A percentile compares a stretch with the other conserved stretches of the same genome.
Conservation (phyloP, 176 grass and related monocot species). For the Oryza glumipatula region DNA sequence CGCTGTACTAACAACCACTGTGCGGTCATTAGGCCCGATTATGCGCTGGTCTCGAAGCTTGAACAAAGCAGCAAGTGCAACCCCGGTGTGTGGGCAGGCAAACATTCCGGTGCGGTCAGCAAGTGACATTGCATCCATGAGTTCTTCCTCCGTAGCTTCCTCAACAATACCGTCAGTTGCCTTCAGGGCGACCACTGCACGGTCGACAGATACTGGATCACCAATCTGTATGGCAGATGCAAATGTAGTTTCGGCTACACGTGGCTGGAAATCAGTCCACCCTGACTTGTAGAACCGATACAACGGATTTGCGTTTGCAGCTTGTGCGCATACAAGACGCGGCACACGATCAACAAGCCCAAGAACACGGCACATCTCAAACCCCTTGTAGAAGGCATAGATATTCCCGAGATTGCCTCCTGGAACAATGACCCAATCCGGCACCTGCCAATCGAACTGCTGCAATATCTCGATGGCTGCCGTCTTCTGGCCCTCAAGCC, state of each 20-base stretch:
- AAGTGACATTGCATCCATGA: slow-evolving; percentile 73
- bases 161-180: slow-evolving; percentile 69
- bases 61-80: slow-evolving; percentile 72
- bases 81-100: slow-evolving; percentile 72
- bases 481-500: slow-evolving; percentile 79
- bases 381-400: slow-evolving; percentile 85
- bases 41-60: slow-evolving; percentile 63
- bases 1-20: slow-evolving; percentile 78
- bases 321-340: slow-evolving; percentile 69
- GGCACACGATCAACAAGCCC: slow-evolving; percentile 65
- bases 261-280: slow-evolving; percentile 59
- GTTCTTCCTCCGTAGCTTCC: slow-evolving; percentile 82
- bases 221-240: slow-evolving; percentile 85
- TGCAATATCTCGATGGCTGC: slow-evolving; percentile 76
- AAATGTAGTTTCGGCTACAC: slow-evolving; percentile 61
- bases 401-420: slow-evolving; percentile 81
- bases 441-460: slow-evolving; percentile 82
- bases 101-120: slow-evolving; percentile 84
- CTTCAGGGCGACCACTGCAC: slow-evolving; percentile 60
- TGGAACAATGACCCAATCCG: slow-evolving; percentile 73
- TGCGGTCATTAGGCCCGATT: slow-evolving; percentile 68
- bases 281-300: slow-evolving; percentile 74
- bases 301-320: slow-evolving; percentile 65
- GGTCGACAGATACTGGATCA: slow-evolving; percentile 74
- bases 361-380: slow-evolving; percentile 69